These are phyloP conservation scores for Leavenworthia alabamica DNA, from an alignment of 345 rosid species.

Conservation along the genomic window DNA sequence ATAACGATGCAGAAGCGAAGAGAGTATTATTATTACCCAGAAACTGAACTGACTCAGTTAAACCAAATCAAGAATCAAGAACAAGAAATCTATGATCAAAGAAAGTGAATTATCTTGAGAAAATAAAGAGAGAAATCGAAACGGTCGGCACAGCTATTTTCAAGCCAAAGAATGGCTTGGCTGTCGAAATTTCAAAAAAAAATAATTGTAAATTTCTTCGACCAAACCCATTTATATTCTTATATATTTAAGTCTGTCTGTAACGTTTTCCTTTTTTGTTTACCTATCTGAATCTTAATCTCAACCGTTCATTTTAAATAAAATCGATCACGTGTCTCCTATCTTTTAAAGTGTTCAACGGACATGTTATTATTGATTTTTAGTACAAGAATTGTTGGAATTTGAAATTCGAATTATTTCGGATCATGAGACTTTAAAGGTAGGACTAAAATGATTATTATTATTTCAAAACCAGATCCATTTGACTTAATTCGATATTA, in stretches of 20 bases:
- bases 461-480: neutral
- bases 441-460: no score
- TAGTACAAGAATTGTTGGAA: neutral
- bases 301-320: conserved; percentile 34
- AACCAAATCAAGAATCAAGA: neutral
- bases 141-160: conserved; percentile 46
- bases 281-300: conserved; percentile 20
- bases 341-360: conserved; percentile 37
- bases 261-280: neutral
- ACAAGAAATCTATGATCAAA: conserved; percentile 29
- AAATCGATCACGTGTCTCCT: neutral
- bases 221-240: conserved; percentile 35
- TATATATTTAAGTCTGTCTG: no score
- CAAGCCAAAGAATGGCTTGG: conserved; percentile 62
- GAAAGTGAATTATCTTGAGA: no score
- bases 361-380: conserved; percentile 27
- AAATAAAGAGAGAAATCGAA: conserved; percentile 28
- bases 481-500: no score
- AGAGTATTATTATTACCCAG: conserved; percentile 20
- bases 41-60: conserved; percentile 36
- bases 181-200: conserved; percentile 35
- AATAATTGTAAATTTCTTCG: neutral
- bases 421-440: neutral
- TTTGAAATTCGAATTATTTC: neutral
- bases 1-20: neutral